A percentile compares a stretch with the other conserved stretches of the same genome.
Conservation (phyloP, 108 stramenopile genomes). For the Pelagomonas calceolata region DNA sequence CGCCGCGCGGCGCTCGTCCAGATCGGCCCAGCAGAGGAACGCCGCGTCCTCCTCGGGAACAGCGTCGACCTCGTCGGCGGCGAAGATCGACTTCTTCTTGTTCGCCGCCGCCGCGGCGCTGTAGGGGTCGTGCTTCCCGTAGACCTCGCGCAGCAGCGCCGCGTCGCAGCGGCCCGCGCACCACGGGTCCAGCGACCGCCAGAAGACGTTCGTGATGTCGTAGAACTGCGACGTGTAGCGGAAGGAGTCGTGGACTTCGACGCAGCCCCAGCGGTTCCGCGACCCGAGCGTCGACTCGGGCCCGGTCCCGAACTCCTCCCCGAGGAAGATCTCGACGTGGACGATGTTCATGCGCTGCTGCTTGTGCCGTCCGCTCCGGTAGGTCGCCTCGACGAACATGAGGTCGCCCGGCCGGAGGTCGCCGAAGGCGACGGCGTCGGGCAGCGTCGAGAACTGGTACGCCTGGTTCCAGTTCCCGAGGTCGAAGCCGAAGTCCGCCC, state of each 20-base stretch:
- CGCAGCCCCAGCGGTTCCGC: constrained; percentile 15
- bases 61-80: constrained; percentile 6
- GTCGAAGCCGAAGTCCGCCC: constrained; percentile 24
- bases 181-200: constrained; percentile 17
- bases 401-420: constrained; percentile 20
- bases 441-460: constrained; percentile 29
- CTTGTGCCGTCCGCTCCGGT: constrained; percentile 4
- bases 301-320: constrained; percentile 9
- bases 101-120: background rate
- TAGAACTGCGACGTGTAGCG: constrained; percentile 13
- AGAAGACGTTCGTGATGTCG: constrained; percentile 8
- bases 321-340: constrained; percentile 29
- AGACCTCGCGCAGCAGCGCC: constrained; percentile 3
- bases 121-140: background rate
- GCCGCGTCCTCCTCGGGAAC: background rate
- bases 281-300: constrained; percentile 13
- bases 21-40: too few relatives aligned
- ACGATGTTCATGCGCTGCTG: constrained; percentile 25
- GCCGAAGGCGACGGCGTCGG: background rate
- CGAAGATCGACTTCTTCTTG: constrained; percentile 2
- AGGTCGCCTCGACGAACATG: constrained; percentile 24
- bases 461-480: constrained; percentile 27
- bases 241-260: constrained; percentile 15
- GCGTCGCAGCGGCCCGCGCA: constrained; percentile 14
- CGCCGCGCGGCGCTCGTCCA: too few relatives aligned